These are phyloP conservation scores for Vitis amurensis DNA, from an alignment of 164 flowering plant species.

Conservation along the genomic window DNA sequence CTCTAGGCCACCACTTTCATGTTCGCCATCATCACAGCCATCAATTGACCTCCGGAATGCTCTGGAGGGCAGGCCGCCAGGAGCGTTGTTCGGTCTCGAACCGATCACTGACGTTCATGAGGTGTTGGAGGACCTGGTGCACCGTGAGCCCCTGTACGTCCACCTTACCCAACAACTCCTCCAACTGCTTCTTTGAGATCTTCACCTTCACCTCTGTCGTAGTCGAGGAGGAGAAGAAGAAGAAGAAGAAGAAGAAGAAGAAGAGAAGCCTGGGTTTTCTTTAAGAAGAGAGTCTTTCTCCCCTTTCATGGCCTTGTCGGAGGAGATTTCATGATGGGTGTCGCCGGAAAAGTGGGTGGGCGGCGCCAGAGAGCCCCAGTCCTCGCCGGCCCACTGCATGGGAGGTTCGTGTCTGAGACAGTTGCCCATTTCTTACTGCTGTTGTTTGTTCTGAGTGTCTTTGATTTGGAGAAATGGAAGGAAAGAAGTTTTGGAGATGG, in stretches of 20 bases:
- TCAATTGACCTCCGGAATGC: constrained; percentile 39
- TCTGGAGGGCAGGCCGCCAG: constrained; percentile 49
- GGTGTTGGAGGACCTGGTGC: constrained; percentile 26
- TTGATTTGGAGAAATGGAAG: background rate
- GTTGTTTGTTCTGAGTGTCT: background rate
- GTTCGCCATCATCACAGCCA: background rate
- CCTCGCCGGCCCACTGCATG: constrained; percentile 44
- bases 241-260: background rate
- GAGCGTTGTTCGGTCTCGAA: constrained; percentile 24
- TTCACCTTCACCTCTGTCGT: constrained; percentile 36
- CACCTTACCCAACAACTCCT: constrained; percentile 31
- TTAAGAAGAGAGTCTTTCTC: background rate
- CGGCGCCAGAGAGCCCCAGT: constrained; percentile 32
- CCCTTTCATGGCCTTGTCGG: background rate
- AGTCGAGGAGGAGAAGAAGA: background rate
- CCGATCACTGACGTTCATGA: constrained; percentile 24
- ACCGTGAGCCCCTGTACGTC: constrained; percentile 32
- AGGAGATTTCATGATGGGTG: background rate
- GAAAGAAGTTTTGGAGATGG: constrained; percentile 7
- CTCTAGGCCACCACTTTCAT: too few species aligned
- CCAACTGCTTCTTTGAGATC: constrained; percentile 46
- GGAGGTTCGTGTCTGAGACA: constrained; percentile 35
- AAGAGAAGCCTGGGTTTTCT: too few species aligned
- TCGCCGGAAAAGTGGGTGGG: background rate
- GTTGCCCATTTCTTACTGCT: constrained; percentile 43